These are phyloP conservation scores for Kazachstania martiniae DNA, from an alignment of 805 yeast species.

Conservation along the genomic window DNA sequence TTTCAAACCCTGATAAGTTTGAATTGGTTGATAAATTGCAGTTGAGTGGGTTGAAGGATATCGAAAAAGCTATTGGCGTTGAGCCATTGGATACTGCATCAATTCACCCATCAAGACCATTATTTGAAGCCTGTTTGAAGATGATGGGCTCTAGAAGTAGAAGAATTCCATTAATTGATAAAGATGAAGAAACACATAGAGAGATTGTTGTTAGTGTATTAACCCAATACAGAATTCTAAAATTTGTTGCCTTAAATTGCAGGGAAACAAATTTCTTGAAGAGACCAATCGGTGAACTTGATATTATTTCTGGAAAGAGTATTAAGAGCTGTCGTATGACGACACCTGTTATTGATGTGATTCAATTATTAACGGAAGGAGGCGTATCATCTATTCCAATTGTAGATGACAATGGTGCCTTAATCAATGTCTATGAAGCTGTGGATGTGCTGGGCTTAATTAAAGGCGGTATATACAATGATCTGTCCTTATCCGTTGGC, in stretches of 20 bases:
- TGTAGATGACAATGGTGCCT: slow-evolving; percentile 53
- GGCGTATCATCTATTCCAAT: slow-evolving; percentile 93
- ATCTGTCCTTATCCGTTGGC: slow-evolving; percentile 82
- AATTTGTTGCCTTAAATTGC: slow-evolving; percentile 92
- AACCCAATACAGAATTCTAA: slow-evolving; percentile 91
- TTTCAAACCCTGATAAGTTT: slow-evolving; percentile 78
- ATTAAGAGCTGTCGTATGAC: slow-evolving; percentile 78
- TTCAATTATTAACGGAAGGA: slow-evolving; percentile 62
- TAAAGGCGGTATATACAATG: slow-evolving; percentile 89
- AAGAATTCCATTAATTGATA: slow-evolving; percentile 88
- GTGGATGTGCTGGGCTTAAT: slow-evolving; percentile 88
- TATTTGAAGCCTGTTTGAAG: slow-evolving; percentile 86
- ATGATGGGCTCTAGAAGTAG: slow-evolving; percentile 85
- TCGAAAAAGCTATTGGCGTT: slow-evolving; percentile 80
- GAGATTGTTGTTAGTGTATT: slow-evolving; percentile 92
- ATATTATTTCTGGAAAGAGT: slow-evolving; percentile 44
- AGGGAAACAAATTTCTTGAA: slow-evolving; percentile 80
- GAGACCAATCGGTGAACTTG: slow-evolving; percentile 61
- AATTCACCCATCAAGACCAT: slow-evolving; percentile 80
- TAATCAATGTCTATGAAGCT: slow-evolving; percentile 89
- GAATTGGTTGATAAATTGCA: slow-evolving; percentile 81
- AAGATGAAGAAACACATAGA: slow-evolving; percentile 82
- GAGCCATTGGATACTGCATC: slow-evolving; percentile 77
- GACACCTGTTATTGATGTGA: slow-evolving; percentile 90
- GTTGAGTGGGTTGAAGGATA: slow-evolving; percentile 72